These are phyloP conservation scores for Purshia tridentata DNA, from an alignment of 306 rosid species.

Conservation along the genomic window DNA sequence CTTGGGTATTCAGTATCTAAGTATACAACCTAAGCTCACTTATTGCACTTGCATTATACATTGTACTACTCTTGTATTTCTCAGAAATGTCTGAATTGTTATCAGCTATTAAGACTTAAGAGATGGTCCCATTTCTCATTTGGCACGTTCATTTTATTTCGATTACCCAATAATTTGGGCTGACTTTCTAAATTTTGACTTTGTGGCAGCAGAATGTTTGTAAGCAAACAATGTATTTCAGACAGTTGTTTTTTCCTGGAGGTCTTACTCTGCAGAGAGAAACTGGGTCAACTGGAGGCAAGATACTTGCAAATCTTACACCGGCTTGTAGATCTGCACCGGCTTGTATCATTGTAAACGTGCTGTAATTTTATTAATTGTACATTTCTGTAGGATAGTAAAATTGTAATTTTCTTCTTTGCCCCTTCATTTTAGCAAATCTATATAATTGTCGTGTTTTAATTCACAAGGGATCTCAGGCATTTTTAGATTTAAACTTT, in stretches of 20 bases:
- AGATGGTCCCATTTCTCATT: background rate
- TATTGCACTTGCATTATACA: background rate
- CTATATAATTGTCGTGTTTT: background rate
- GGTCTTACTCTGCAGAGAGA: background rate
- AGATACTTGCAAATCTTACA: background rate
- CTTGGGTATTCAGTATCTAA: too few relatives aligned
- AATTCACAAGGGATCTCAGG: background rate
- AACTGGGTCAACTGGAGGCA: constrained; percentile 7
- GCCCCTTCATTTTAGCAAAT: background rate
- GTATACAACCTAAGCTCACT: too few relatives aligned
- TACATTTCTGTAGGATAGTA: background rate
- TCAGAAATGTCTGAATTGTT: background rate
- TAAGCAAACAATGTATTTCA: background rate
- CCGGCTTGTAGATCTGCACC: background rate
- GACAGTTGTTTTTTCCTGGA: background rate
- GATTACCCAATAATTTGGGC: background rate
- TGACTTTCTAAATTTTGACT: background rate
- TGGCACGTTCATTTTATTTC: background rate
- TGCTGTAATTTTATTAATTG: background rate
- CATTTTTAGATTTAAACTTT: too few relatives aligned
- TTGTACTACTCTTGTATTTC: background rate
- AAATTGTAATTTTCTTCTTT: background rate
- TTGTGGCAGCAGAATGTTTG: background rate
- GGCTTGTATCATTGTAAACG: background rate
- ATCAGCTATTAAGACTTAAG: background rate